Evolutionary conservation across 371 early-diverging fungal species (phyloP), one percentile per base, ranked within the genome.

Genomic region (Umbelopsis sp.): DNA sequence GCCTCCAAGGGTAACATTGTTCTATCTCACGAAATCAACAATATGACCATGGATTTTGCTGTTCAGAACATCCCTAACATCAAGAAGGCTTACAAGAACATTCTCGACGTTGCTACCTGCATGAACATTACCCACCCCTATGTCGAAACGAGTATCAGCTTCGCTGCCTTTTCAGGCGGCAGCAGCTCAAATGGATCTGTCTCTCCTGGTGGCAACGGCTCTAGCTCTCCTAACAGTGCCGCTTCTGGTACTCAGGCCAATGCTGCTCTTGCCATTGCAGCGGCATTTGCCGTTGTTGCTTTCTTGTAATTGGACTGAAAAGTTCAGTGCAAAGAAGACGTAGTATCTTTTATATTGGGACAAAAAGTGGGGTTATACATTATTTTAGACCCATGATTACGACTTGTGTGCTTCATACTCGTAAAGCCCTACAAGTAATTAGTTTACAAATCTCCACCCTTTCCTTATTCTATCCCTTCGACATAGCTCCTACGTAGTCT

Each of bases 81-180:
- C 76, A 78, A 84, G 68, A 73, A 76, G 25, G 74, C 76, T 46
- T 79, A 81, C 64, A 84, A 78, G 63, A 80, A 82, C 69, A 73
- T 84, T 20, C 53, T 76, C 8, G 83, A 80, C 67, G 80, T 82
- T 29, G 84, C 86, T 63, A 83, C 82, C 38, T 86, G 86, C 71
- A 79, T 79, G 75, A 83, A 86, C 68, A 86, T 86, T 70, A 71
- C 81, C 24, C 72, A 83, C 57, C 83, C 86, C 46, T 86, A 86
- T 63, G 44, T 80, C 32, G 86, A 86, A 65, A 48, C 78, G 41
- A 67, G 65, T 16, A 73, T 83, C 37, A 80, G 78, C 20, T 83
- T 75, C 69, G 78, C 82, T 45, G 74, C 53, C 25, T 80, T 78
- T 67, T 78, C 77, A 22, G 37, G 53, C 48, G 70, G 77, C 38